Percentiles rank a stretch among this genome's conserved stretches.
Evolutionary conservation across 2,329 filamentous ascomycete genomes (phyloP).

Genomic region (Ophiocordyceps australis): DNA sequence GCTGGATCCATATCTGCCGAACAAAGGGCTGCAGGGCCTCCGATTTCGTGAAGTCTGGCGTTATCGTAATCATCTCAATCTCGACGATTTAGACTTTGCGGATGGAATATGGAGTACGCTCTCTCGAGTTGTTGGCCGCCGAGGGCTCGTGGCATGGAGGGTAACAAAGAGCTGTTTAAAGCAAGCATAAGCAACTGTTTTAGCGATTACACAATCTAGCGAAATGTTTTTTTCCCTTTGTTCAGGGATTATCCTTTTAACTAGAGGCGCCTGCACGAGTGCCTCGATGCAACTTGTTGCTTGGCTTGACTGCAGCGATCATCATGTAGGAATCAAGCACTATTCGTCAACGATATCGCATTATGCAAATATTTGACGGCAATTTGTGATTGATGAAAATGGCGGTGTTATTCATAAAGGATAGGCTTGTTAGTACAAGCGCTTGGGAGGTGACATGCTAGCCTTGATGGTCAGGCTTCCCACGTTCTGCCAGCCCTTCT

Average conservation of each 20-base stretch:
- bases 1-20: constrained; percentile 43
- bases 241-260: no score
- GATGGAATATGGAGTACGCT: constrained; percentile 61
- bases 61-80: constrained; percentile 48
- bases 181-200: background rate
- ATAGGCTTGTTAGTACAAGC: constrained; percentile 69
- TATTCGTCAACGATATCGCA: no score
- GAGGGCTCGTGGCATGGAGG: constrained; percentile 44
- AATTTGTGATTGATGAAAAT: no score
- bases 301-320: no score
- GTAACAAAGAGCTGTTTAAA: constrained; percentile 40
- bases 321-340: no score
- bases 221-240: no score
- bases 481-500: constrained; percentile 99
- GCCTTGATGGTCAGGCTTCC: constrained; percentile 99
- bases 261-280: no score
- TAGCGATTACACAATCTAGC: no score
- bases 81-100: constrained; percentile 69
- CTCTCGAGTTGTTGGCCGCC: constrained; percentile 43
- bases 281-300: no score
- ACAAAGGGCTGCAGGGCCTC: constrained; percentile 40
- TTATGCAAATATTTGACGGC: no score
- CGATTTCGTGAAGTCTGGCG: constrained; percentile 54
- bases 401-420: no score
- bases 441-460: constrained; percentile 97